Evolutionary conservation across 2,329 filamentous ascomycete species (phyloP), one percentile per base, ranked within the genome.

Genomic region (Paramyrothecium sp.): DNA sequence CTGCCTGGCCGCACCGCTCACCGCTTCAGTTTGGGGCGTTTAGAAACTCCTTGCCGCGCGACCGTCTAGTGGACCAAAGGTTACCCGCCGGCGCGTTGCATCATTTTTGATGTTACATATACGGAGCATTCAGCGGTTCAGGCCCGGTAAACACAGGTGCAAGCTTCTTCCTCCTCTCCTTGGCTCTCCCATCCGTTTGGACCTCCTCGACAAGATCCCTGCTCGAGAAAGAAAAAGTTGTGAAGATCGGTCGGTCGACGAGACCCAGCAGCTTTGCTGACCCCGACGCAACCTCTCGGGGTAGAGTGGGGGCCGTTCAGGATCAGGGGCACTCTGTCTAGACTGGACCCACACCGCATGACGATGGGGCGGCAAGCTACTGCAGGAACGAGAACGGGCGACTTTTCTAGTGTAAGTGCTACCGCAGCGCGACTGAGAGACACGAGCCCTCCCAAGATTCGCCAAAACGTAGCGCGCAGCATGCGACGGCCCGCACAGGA

Each of bases 341-440:
- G 38, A 44, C 38, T 19, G 5, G 38, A 44, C 38, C 38, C 38
- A 44, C 63, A 65, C 65, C 50, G 51, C 59, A 66, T 67, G 64
- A 64, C 56, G 64, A 64, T 63, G 63, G 54, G 61, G 57, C 55
- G 61, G 61, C 56, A 61, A 55, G 38, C 63, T 65, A 65, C 60
- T 68, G 63, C 64, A 68, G 63, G 65, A 68, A 67, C 65, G 64
- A 63, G 23, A 50, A 55, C 46, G 8, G 44, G 41, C 20, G 38
- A n/a, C 38, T n/a, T 44, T 44, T 44, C 38, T 44, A 44, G 38
- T 44, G 38, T 44, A 44, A 44, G 38, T 44, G 38, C 38, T 16
- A 19, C 13, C n/a, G 38, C 13, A 17, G 38, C 38, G n/a, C 13
- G 38, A 44, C 13, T 44, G 38, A 44, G 38, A 44, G 38, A 44